Percentiles rank a stretch among this genome's conserved stretches.
Evolutionary conservation across 2,329 filamentous ascomycete genomes (phyloP).

Genomic region (Fusarium xyrophilum): DNA sequence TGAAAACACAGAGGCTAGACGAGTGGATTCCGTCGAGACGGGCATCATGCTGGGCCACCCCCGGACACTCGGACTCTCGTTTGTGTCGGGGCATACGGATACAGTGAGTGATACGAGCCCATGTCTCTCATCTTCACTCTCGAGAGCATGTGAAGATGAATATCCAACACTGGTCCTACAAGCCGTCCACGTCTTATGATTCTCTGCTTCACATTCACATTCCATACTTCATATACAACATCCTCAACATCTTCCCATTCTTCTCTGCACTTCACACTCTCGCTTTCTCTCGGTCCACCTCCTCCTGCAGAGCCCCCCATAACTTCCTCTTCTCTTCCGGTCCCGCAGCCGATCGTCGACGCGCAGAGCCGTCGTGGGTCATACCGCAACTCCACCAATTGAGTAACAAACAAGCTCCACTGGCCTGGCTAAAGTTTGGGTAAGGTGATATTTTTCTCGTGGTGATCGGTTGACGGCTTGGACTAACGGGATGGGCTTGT

Average conservation of each 20-base stretch:
- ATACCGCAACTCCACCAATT: background rate
- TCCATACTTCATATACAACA: background rate
- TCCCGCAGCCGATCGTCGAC: slow-evolving; percentile 18
- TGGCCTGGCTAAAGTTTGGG: slow-evolving; percentile 8
- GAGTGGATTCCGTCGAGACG: background rate
- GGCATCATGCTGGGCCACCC: slow-evolving; percentile 5
- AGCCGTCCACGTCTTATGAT: slow-evolving; percentile 30
- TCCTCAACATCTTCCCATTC: background rate
- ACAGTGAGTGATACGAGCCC: slow-evolving; percentile 12
- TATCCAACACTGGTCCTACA: slow-evolving; percentile 14
- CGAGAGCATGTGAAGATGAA: slow-evolving; percentile 23
- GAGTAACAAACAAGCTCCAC: slow-evolving; percentile 2
- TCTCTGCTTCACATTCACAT: slow-evolving; percentile 5
- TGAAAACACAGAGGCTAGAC: background rate
- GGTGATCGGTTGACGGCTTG: slow-evolving; percentile 8
- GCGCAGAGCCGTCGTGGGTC: background rate
- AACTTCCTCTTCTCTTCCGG: slow-evolving; percentile 12
- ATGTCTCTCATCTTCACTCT: slow-evolving; percentile 9
- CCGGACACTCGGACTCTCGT: slow-evolving; percentile 10
- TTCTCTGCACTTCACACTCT: slow-evolving; percentile 1
- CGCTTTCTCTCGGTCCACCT: slow-evolving; percentile 4
- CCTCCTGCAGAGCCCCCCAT: slow-evolving; percentile 6
- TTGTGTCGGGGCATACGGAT: background rate
- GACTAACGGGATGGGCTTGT: slow-evolving; percentile 9
- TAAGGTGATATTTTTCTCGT: slow-evolving; percentile 22